These are phyloP conservation scores for Saturnispora sanitii DNA, from an alignment of 805 yeast species.

Conservation along the genomic window DNA sequence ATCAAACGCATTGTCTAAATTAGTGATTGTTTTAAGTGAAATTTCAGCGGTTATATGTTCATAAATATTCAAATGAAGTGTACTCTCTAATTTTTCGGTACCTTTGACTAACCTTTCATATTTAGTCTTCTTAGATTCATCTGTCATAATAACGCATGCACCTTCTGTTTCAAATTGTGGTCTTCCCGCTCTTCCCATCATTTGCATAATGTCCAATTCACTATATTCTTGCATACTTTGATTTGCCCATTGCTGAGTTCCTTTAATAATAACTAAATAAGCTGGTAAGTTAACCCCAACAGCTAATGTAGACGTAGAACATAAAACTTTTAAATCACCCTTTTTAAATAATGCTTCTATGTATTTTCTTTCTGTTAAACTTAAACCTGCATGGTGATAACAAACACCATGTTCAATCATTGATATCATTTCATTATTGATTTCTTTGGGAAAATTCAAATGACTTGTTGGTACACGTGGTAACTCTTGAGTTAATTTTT, in stretches of 20 bases:
- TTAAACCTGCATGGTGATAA: slow-evolving; percentile 72
- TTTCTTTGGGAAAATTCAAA: slow-evolving; percentile 51
- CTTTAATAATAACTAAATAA: slow-evolving; percentile 66
- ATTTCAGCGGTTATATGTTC: slow-evolving; percentile 76
- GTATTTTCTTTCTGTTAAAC: slow-evolving; percentile 57
- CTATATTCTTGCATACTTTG: slow-evolving; percentile 50
- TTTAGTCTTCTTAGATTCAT: slow-evolving; percentile 59
- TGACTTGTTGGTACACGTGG: slow-evolving; percentile 68
- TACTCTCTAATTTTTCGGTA: slow-evolving; percentile 75
- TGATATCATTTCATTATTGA: slow-evolving; percentile 48
- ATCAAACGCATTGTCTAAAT: slow-evolving; percentile 59
- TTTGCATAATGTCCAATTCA: slow-evolving; percentile 74
- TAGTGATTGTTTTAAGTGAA: slow-evolving; percentile 51
- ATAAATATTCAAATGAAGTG: slow-evolving; percentile 61
- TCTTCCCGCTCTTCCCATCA: slow-evolving; percentile 81
- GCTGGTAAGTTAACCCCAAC: slow-evolving; percentile 85
- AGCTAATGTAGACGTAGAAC: slow-evolving; percentile 72
- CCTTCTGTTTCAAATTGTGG: slow-evolving; percentile 75
- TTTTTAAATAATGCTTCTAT: slow-evolving; percentile 59
- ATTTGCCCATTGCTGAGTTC: slow-evolving; percentile 55
- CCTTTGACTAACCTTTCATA: slow-evolving; percentile 67
- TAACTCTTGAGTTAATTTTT: slow-evolving; percentile 53
- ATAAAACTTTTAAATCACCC: slow-evolving; percentile 54
- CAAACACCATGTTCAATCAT: slow-evolving; percentile 58
- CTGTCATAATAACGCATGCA: slow-evolving; percentile 64